Base-by-base conservation (phyloP, 139 green algal genomes). In the Raphidocelis subcapitata region DNA sequence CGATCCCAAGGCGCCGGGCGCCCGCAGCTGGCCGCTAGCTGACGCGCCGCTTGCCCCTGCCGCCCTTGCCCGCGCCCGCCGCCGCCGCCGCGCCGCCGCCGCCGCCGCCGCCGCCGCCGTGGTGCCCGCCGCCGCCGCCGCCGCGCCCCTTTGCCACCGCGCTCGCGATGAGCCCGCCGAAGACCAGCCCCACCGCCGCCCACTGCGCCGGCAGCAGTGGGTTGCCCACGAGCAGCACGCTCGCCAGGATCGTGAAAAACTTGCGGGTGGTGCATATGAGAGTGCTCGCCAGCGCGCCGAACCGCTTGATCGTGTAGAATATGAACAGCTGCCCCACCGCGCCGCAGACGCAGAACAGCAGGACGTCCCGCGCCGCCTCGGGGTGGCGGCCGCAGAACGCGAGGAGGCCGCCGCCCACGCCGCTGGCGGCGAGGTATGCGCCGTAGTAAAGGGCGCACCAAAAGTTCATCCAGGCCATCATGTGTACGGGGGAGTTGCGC, bases 381-480 rank as follows among this genome's bases (percentile, higher is more conserved):
- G 54, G 54, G 79, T 98, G 86, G 24, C 78, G 57, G 3, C 52
- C 23, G 75, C 86, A 95, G 77, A 98, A 98, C 2, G 33, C 28
- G 24, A 94, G 26, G 33, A 94, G 69, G 1, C 92, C 69, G 14
- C 23, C 32, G 31, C 83, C 88, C 37, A 76, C 69, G 71, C 44
- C 68, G 24, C 62, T 10, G 56, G 5, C 60, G 4, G 26, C 65
- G 10, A 80, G 75, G 75, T 95, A 98, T 21, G 84, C 74, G 0
- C 49, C 37, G 62, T 92, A 89, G 73, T 88, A 98, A 31, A 93
- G 54, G 23, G 82, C 74, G n/a, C 82, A 89, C 92, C 92, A 98
- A 47, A 98, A 90, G 85, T 99, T 99, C 89, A 97, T 99, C 83
- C 91, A 95, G 79, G 86, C 92, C 96, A 99, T 99, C 83, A 97